Evolutionary conservation across 2,329 filamentous ascomycete species (phyloP).

Genomic region (Xylariomycetidae sp.): DNA sequence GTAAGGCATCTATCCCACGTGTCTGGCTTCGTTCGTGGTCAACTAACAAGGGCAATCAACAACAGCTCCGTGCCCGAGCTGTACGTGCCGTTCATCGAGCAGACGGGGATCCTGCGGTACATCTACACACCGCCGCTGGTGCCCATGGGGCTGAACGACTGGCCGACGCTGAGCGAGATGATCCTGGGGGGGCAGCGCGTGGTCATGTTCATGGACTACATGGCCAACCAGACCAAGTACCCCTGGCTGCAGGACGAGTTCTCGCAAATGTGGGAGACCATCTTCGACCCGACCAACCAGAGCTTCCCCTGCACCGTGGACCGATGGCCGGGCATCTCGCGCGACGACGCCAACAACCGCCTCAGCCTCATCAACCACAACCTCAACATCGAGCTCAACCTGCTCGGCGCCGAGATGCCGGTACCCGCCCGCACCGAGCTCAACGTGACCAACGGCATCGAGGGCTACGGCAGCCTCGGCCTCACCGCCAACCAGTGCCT

Average conservation of each 20-base stretch:
- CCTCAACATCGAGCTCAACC: conserved; percentile 70
- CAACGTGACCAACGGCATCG: conserved; percentile 66
- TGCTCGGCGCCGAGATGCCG: conserved; percentile 60
- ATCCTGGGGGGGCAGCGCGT: conserved; percentile 67
- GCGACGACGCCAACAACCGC: conserved; percentile 49
- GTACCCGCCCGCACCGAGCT: conserved; percentile 68
- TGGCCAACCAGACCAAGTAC: conserved; percentile 70
- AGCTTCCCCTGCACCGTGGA: conserved; percentile 74
- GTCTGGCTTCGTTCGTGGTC: neutral
- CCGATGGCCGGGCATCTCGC: conserved; percentile 63
- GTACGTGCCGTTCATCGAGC: conserved; percentile 65
- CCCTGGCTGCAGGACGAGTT: conserved; percentile 89
- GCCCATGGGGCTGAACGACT: conserved; percentile 69
- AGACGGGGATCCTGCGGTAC: conserved; percentile 67
- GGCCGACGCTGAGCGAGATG: conserved; percentile 78
- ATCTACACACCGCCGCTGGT: conserved; percentile 68
- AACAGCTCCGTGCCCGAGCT: conserved; percentile 47
- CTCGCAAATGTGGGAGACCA: conserved; percentile 84
- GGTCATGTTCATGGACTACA: conserved; percentile 80
- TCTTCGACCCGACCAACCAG: conserved; percentile 64
- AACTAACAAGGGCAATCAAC: conserved; percentile 2
- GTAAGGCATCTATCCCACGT: conserved; percentile 14
- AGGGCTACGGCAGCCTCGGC: conserved; percentile 64
- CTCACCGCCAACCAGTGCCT: conserved; percentile 58
- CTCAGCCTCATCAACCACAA: conserved; percentile 91